These are phyloP conservation scores for Saccharomycopsis javanensis DNA, from an alignment of 805 yeast genomes.

Conservation along the genomic window DNA sequence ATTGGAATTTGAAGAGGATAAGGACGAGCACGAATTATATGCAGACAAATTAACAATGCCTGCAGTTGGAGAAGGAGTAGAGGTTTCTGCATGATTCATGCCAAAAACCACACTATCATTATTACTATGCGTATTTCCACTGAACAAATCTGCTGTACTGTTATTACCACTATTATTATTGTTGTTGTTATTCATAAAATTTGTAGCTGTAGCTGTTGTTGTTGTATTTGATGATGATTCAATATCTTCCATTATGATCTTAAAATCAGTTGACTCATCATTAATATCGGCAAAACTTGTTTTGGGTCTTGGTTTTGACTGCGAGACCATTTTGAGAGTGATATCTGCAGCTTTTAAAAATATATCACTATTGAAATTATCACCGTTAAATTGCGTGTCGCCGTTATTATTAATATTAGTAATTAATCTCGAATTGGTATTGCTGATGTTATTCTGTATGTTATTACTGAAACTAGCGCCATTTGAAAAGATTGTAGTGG, in stretches of 20 bases:
- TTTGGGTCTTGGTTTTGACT: slow-evolving; percentile 2
- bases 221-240: not conserved
- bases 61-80: not conserved
- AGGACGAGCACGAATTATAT: not conserved
- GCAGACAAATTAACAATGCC: not conserved
- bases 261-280: not conserved
- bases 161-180: not conserved
- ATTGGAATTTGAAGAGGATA: not conserved
- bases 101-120: not conserved
- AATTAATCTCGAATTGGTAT: not conserved
- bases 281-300: not conserved
- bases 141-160: not conserved
- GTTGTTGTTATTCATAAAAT: not conserved
- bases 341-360: slow-evolving; percentile 20
- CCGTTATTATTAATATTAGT: not conserved
- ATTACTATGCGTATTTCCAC: not conserved
- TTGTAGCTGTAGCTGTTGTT: not conserved
- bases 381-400: not conserved
- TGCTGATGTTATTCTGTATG: not conserved
- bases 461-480: not conserved
- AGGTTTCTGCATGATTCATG: not conserved
- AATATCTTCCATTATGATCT: not conserved
- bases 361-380: slow-evolving; percentile 10
- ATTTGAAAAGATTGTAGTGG: not conserved
- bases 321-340: slow-evolving; percentile 18